phyloP scores from a whole-genome alignment of 2,329 filamentous ascomycete genomes.

The Phoma herbarum region DNA sequence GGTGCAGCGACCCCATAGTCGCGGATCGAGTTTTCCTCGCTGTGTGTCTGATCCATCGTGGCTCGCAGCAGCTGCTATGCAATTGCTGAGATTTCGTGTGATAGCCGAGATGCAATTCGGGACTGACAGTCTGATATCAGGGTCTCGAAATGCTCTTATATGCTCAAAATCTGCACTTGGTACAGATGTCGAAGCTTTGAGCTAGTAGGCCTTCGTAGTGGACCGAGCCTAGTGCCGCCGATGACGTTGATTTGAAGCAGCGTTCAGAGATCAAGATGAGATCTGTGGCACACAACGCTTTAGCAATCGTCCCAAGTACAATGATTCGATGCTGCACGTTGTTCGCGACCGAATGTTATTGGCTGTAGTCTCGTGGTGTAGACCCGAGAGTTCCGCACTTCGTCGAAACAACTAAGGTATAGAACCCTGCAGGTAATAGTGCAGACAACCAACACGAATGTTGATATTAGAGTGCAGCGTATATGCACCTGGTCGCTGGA shows the following conservation, averaged over 20 bases:
- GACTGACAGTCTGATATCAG: background rate
- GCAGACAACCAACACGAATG: conserved; percentile 8
- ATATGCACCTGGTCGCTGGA: conserved; percentile 5
- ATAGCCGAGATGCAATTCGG: background rate
- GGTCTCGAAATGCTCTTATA: conserved; percentile 15
- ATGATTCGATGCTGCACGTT: conserved; percentile 32
- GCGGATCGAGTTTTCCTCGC: conserved; percentile 45
- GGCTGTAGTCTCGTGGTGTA: conserved; percentile 29
- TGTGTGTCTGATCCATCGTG: conserved; percentile 40
- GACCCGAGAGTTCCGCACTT: conserved; percentile 28
- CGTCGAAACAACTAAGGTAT: background rate
- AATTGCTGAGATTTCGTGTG: background rate
- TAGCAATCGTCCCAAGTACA: conserved; percentile 14
- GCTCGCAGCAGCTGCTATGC: conserved; percentile 8
- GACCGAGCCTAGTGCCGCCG: conserved; percentile 19
- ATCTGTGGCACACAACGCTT: conserved; percentile 5
- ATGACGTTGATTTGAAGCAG: conserved; percentile 18
- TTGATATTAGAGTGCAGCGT: conserved; percentile 13
- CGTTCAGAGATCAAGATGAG: conserved; percentile 4
- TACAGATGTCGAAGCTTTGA: conserved; percentile 3
- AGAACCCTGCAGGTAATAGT: conserved; percentile 8
- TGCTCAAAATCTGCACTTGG: conserved; percentile 5
- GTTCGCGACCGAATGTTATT: conserved; percentile 26
- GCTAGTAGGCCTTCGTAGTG: conserved; percentile 12
- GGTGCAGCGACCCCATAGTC: conserved; percentile 59